phyloP scores from a whole-genome alignment of 352 stramenopile genomes.

The Pythium brachiatum region DNA sequence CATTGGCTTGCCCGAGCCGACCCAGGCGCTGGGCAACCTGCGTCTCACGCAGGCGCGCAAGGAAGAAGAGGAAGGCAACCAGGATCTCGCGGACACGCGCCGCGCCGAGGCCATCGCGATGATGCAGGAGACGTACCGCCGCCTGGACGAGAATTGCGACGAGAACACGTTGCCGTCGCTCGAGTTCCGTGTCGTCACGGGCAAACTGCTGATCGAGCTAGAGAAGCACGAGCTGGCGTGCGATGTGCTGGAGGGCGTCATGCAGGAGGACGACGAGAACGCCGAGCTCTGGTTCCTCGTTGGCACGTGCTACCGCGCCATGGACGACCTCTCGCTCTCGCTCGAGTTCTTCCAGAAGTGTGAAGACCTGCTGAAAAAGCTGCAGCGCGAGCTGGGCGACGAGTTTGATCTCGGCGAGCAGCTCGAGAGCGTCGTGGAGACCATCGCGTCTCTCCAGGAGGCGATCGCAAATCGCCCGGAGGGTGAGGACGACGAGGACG shows the following conservation, averaged over 20 bases:
- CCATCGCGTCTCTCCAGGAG: conserved; percentile 49
- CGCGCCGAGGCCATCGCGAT: conserved; percentile 86
- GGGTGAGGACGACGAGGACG: conserved; percentile 49
- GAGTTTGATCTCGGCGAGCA: conserved; percentile 80
- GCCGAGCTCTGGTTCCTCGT: conserved; percentile 89
- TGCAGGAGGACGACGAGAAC: conserved; percentile 90
- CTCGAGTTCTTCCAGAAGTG: conserved; percentile 89
- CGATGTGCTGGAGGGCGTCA: conserved; percentile 82
- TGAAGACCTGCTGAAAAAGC: conserved; percentile 68
- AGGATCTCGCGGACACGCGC: conserved; percentile 38
- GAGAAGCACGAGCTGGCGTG: conserved; percentile 79
- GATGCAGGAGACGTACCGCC: conserved; percentile 90
- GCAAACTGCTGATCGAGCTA: conserved; percentile 86
- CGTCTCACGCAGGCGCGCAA: conserved; percentile 92
- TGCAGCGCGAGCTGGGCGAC: conserved; percentile 67
- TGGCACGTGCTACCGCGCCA: conserved; percentile 82
- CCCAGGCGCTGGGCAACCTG: conserved; percentile 94
- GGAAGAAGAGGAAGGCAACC: conserved; percentile 47
- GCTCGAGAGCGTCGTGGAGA: conserved; percentile 73
- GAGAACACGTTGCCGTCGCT: conserved; percentile 75
- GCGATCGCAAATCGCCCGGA: conserved; percentile 57
- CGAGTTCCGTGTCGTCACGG: conserved; percentile 81
- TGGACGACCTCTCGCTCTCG: conserved; percentile 77
- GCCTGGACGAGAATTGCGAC: conserved; percentile 77
- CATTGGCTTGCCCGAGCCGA: conserved; percentile 89